Base-by-base conservation (phyloP, 208 protist genomes). In the Leishmania arabica region DNA sequence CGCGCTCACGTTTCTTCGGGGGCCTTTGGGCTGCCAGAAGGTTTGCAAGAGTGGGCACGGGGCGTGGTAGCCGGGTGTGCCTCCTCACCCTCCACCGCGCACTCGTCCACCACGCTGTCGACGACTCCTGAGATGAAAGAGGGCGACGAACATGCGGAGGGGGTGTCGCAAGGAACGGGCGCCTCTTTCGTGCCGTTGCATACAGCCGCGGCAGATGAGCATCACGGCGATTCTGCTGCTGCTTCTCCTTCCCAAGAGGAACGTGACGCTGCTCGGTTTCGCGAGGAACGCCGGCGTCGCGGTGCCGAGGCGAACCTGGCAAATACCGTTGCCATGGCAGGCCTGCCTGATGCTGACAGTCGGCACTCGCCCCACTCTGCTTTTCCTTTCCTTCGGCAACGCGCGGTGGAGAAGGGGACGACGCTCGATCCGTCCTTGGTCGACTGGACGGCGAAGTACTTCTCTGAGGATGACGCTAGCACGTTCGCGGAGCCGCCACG, bases 371-470 rank as follows among this genome's bases (percentile, higher is more conserved):
- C 85, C 9, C 78, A 78, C 34, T 89, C 92, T 21, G 93, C 91
- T 17, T 98, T 96, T 83, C 95, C 95, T 3, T 98, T 98, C 86
- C 79, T 98, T 42, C 90, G 95, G 17, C 89, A 93, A 72, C 89
- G 95, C 9, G 95, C 93, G 4, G 71, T 96, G 51, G 92, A 96
- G 78, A 82, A 92, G 51, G 90, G 91, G 66, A 40, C 83, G 21
- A 88, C 93, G 31, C 85, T 98, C 15, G 95, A 98, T 76, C 91
- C 95, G 0, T 98, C 95, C 19, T 85, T 98, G 34, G 92, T 98
- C 40, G 92, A 98, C 76, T 98, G 95, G 93, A 95, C 95, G n/a
- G 93, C 92, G 54, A 96, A 96, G 86, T 96, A 95, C 83, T 98
- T 93, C 75, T 92, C 95, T 8, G 92, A 95, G 27, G 95, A 98